phyloP scores from a whole-genome alignment of 441 rosid genomes.

The Pelargonium citronellum region DNA sequence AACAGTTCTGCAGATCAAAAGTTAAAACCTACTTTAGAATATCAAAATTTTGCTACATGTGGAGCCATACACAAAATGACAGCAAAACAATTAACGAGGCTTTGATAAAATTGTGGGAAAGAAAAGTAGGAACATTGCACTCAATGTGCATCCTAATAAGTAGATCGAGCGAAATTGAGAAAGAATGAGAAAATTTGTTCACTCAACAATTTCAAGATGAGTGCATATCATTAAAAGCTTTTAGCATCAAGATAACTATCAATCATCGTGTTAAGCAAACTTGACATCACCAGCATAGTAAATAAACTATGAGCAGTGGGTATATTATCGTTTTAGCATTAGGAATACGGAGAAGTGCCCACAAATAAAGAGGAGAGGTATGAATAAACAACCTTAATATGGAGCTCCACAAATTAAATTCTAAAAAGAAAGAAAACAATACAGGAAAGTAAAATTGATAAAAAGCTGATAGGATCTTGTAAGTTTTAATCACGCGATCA shows the following conservation, averaged over 20 bases:
- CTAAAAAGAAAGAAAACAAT: too few species aligned
- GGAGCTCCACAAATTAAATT: too few species aligned
- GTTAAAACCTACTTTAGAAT: slow-evolving; percentile 8
- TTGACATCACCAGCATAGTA: neutral
- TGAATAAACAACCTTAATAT: too few species aligned
- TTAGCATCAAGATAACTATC: too few species aligned
- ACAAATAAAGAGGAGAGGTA: too few species aligned
- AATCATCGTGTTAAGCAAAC: too few species aligned
- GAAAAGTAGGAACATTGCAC: neutral
- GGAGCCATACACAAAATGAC: slow-evolving; percentile 4
- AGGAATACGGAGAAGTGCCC: too few species aligned
- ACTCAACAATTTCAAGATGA: neutral
- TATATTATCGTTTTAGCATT: too few species aligned
- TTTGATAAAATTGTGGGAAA: neutral
- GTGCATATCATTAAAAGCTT: neutral
- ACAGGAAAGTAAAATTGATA: too few species aligned
- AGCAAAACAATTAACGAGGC: neutral
- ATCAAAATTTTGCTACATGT: neutral
- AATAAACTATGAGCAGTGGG: neutral
- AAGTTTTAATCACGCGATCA: slow-evolving; percentile 7
- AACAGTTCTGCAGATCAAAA: slow-evolving; percentile 57
- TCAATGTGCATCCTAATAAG: neutral
- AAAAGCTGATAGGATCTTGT: too few species aligned
- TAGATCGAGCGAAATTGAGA: too few species aligned
- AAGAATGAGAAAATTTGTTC: neutral